Conservation (phyloP, 495 filamentous ascomycete species). For the Podospora comata region DNA sequence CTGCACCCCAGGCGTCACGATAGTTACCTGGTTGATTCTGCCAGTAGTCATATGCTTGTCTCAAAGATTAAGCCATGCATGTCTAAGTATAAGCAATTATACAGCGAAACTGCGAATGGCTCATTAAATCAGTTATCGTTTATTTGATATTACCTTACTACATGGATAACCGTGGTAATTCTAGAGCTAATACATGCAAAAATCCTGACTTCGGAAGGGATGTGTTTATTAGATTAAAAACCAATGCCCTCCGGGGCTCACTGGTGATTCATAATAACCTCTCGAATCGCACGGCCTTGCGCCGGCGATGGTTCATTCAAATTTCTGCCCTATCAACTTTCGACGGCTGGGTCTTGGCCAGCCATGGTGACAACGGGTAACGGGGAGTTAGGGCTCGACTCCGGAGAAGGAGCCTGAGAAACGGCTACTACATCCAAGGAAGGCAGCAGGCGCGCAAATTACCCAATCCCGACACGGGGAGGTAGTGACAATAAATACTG, state of each 20-base stretch:
- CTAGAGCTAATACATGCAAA: conserved; percentile 72
- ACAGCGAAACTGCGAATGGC: conserved; percentile 69
- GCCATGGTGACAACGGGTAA: conserved; percentile 54
- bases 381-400: conserved; percentile 52
- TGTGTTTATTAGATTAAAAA: conserved; percentile 73
- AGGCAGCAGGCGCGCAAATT: conserved; percentile 49
- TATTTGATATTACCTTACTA: conserved; percentile 72
- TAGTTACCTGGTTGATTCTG: conserved; percentile 70
- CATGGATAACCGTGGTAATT: conserved; percentile 72
- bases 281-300: conserved; percentile 63
- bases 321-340: conserved; percentile 67
- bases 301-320: conserved; percentile 63
- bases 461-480: conserved; percentile 49
- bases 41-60: conserved; percentile 70
- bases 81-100: conserved; percentile 69
- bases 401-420: conserved; percentile 34
- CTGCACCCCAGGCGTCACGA: conserved; percentile 34
- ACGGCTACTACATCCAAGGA: conserved; percentile 28
- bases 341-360: conserved; percentile 54
- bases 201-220: conserved; percentile 61
- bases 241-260: conserved; percentile 59
- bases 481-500: conserved; percentile 53
- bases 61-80: conserved; percentile 74
- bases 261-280: conserved; percentile 66
- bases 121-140: conserved; percentile 72